Percentiles rank a stretch among this genome's conserved stretches.
Conservation (phyloP, 352 stramenopile genomes). For the Phytophthora ramorum region DNA sequence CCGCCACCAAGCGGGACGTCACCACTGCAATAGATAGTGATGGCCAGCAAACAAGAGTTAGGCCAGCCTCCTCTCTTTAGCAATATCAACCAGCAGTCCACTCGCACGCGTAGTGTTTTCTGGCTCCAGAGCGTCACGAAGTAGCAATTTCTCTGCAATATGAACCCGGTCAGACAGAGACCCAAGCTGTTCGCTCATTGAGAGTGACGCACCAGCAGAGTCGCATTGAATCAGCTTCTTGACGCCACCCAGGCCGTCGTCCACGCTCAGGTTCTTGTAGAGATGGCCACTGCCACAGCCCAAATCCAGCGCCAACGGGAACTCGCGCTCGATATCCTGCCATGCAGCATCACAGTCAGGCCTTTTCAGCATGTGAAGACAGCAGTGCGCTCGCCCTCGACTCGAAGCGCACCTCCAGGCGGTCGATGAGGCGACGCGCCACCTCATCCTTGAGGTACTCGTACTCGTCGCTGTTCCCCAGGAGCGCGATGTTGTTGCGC, state of each 20-base stretch:
- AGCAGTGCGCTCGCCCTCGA: background rate
- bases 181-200: constrained; percentile 1
- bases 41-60: constrained; percentile 4
- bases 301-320: constrained; percentile 81
- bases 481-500: constrained; percentile 74
- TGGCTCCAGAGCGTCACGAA: constrained; percentile 58
- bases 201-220: constrained; percentile 47
- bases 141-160: constrained; percentile 67
- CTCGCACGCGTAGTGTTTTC: constrained; percentile 28
- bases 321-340: constrained; percentile 85
- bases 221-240: constrained; percentile 85
- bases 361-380: background rate
- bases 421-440: constrained; percentile 81
- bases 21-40: constrained; percentile 47
- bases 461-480: constrained; percentile 73
- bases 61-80: background rate
- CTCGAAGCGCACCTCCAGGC: constrained; percentile 57
- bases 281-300: constrained; percentile 84
- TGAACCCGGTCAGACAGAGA: background rate
- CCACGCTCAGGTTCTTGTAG: constrained; percentile 80
- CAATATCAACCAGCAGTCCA: background rate
- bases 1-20: constrained; percentile 79
- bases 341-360: background rate
- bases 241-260: constrained; percentile 77
- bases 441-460: constrained; percentile 91